Percentiles rank a stretch among this genome's conserved stretches.
Evolutionary conservation across 805 yeast genomes (phyloP).

Genomic region (Candida ipomoeae): DNA sequence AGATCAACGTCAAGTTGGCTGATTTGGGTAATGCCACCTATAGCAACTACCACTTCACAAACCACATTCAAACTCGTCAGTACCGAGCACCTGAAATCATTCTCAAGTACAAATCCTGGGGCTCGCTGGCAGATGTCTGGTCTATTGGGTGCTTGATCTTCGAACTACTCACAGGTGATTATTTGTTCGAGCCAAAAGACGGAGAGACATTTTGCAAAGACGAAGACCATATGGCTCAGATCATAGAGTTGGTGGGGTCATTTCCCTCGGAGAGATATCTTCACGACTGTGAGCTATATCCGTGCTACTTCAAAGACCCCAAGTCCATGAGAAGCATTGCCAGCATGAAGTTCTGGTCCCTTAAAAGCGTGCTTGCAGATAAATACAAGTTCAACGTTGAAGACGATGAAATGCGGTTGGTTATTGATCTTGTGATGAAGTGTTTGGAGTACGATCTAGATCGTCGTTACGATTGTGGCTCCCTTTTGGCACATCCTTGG

Average conservation of each 20-base stretch:
- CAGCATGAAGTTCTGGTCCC: constrained; percentile 85
- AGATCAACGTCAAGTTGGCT: constrained; percentile 64
- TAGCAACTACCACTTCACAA: constrained; percentile 73
- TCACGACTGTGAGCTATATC: constrained; percentile 53
- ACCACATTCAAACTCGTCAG: constrained; percentile 88
- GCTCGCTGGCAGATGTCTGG: constrained; percentile 94
- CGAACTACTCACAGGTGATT: constrained; percentile 92
- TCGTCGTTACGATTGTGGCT: constrained; percentile 51
- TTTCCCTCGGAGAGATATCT: constrained; percentile 57
- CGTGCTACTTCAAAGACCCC: constrained; percentile 59
- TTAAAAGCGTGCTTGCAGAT: constrained; percentile 74
- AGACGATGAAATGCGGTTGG: constrained; percentile 33
- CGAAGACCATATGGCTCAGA: constrained; percentile 95
- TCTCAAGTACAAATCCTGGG: constrained; percentile 62
- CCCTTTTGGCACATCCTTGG: constrained; percentile 54
- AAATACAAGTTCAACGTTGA: constrained; percentile 63
- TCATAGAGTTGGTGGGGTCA: constrained; percentile 74
- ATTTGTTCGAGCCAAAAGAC: constrained; percentile 83
- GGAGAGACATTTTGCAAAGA: constrained; percentile 78
- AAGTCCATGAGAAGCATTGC: constrained; percentile 75
- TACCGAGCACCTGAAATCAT: constrained; percentile 83
- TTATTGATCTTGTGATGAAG: constrained; percentile 45
- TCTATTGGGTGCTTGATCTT: constrained; percentile 89
- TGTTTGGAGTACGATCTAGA: constrained; percentile 49
- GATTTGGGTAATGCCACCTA: constrained; percentile 93